phyloP scores from a whole-genome alignment of 2,329 filamentous ascomycete genomes.

The Coleophoma eucalyptorum region DNA sequence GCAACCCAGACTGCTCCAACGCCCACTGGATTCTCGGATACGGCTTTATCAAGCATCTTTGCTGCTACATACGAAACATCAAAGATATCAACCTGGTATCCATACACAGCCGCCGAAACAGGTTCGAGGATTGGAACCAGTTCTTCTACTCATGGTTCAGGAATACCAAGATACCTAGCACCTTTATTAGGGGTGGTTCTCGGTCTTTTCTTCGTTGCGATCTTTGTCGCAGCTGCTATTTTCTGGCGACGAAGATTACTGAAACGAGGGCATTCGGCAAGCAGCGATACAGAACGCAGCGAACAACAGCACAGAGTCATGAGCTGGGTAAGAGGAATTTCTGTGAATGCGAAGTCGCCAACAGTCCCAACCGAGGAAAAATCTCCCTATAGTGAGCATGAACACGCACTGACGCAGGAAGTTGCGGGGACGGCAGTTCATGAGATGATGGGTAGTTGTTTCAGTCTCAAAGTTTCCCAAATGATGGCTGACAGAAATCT shows the following conservation, averaged over 20 bases:
- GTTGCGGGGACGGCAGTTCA: constrained; percentile 22
- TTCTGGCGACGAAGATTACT: constrained; percentile 44
- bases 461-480: background rate
- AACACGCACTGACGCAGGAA: constrained; percentile 13
- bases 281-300: constrained; percentile 20
- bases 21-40: constrained; percentile 49
- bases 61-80: constrained; percentile 45
- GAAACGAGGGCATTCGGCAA: constrained; percentile 9
- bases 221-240: constrained; percentile 45
- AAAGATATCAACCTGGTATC: constrained; percentile 54
- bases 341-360: constrained; percentile 18
- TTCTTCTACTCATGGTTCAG: background rate
- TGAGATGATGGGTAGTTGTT: constrained; percentile 27
- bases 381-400: constrained; percentile 14
- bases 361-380: constrained; percentile 25
- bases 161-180: constrained; percentile 51
- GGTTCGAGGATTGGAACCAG: no score
- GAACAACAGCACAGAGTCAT: constrained; percentile 17
- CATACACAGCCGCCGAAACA: constrained; percentile 30
- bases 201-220: constrained; percentile 51
- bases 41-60: constrained; percentile 48
- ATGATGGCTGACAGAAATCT: background rate
- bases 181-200: constrained; percentile 61
- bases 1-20: constrained; percentile 62
- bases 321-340: constrained; percentile 21